Conservation (phyloP, 2,329 filamentous ascomycete genomes). For the Talaromyces sp. region DNA sequence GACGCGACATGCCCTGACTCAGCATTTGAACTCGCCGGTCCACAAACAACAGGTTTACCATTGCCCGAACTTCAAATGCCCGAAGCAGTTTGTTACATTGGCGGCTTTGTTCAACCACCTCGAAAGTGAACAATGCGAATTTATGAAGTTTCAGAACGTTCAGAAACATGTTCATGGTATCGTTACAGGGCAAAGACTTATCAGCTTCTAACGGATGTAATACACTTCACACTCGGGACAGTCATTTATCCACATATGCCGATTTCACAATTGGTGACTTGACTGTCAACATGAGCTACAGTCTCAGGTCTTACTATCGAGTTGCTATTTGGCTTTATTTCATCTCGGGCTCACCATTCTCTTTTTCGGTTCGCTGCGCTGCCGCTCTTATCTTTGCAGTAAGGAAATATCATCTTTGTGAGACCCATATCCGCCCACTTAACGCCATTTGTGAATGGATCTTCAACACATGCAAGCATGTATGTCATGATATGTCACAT, state of each 20-base stretch:
- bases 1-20: conserved; percentile 39
- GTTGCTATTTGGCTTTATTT: neutral
- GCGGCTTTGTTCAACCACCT: conserved; percentile 46
- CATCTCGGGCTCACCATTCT: no score
- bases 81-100: conserved; percentile 37
- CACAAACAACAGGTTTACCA: conserved; percentile 51
- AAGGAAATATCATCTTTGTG: neutral
- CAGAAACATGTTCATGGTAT: conserved; percentile 26
- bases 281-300: neutral
- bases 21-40: conserved; percentile 54
- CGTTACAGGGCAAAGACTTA: conserved; percentile 19
- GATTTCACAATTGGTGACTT: neutral
- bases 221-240: neutral
- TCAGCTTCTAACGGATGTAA: conserved; percentile 18
- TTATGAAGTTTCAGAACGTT: conserved; percentile 41
- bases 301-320: neutral
- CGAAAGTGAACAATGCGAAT: conserved; percentile 45
- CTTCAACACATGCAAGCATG: neutral
- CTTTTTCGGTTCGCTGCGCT: neutral
- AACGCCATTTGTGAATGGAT: neutral
- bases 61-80: conserved; percentile 43
- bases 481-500: neutral
- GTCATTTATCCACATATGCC: neutral
- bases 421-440: neutral
- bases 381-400: neutral